These are phyloP conservation scores for Epichloe sylvatica DNA, from an alignment of 2,329 filamentous ascomycete species.

Conservation along the genomic window DNA sequence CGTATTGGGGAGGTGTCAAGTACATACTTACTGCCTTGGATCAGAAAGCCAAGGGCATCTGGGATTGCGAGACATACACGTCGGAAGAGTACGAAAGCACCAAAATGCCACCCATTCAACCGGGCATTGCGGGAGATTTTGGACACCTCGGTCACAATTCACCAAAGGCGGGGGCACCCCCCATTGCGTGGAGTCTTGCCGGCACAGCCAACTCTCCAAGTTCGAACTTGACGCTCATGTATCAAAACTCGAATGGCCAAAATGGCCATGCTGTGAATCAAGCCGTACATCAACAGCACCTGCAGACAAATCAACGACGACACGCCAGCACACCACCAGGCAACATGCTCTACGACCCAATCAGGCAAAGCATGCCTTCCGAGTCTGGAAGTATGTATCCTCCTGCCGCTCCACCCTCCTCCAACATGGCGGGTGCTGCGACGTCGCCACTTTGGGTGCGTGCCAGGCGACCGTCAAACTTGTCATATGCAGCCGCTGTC, in stretches of 20 bases:
- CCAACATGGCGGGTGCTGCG: conserved; percentile 32
- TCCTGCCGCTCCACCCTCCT: conserved; percentile 34
- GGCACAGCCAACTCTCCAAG: conserved; percentile 76
- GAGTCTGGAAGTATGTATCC: conserved; percentile 35
- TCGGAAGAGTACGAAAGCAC: conserved; percentile 66
- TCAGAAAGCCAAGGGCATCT: conserved; percentile 76
- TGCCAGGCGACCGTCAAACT: conserved; percentile 13
- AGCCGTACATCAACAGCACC: conserved; percentile 5
- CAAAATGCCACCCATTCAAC: conserved; percentile 32
- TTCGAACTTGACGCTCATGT: conserved; percentile 70
- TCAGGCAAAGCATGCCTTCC: conserved; percentile 37
- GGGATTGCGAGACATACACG: conserved; percentile 56
- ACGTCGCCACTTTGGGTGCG: conserved; percentile 25
- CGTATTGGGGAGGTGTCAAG: conserved; percentile 74
- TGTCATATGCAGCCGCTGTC: conserved; percentile 14
- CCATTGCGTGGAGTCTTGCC: conserved; percentile 75
- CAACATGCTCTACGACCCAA: conserved; percentile 47
- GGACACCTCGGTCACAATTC: conserved; percentile 29
- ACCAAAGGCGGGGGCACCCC: conserved; percentile 28
- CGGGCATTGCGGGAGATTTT: conserved; percentile 25
- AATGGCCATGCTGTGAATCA: conserved; percentile 1
- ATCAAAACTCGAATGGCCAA: conserved; percentile 36
- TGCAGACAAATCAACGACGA: conserved; percentile 5
- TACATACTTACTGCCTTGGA: conserved; percentile 80
- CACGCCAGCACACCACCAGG: conserved; percentile 37